Conservation (phyloP, 208 protist species). For the Ichthyophonus hoferi region DNA sequence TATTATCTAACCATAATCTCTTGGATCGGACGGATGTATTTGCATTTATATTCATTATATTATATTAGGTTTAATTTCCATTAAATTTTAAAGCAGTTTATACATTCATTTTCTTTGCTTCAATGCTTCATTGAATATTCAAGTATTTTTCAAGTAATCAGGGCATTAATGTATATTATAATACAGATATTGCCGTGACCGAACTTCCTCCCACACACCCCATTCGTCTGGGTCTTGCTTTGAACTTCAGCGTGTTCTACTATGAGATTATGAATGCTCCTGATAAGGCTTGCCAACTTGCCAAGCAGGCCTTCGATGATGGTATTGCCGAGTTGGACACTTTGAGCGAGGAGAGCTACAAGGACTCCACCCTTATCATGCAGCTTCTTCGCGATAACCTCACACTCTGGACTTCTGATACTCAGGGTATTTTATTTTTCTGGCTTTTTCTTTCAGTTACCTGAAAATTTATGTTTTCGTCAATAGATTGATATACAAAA, state of each 20-base stretch:
- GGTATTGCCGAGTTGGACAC: slow-evolving; percentile 90
- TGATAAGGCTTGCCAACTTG: slow-evolving; percentile 87
- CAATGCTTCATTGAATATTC: background rate
- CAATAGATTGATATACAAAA: too few species aligned
- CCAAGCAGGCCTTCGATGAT: slow-evolving; percentile 91
- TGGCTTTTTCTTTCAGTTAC: too few species aligned
- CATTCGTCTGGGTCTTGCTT: slow-evolving; percentile 95
- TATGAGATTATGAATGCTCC: slow-evolving; percentile 97
- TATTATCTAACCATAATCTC: too few species aligned
- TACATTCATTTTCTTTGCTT: slow-evolving; percentile 26
- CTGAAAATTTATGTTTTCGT: too few species aligned
- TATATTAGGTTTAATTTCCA: too few species aligned
- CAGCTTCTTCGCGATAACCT: slow-evolving; percentile 97
- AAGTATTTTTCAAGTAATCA: background rate
- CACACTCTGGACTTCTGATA: slow-evolving; percentile 92
- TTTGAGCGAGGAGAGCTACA: slow-evolving; percentile 93
- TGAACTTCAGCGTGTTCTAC: slow-evolving; percentile 99
- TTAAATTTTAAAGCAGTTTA: too few species aligned
- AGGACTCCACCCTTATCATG: slow-evolving; percentile 97
- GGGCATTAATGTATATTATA: background rate
- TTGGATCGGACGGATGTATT: too few species aligned
- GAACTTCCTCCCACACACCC: slow-evolving; percentile 85
- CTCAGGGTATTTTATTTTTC: too few species aligned
- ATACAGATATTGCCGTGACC: slow-evolving; percentile 47
- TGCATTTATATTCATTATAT: too few species aligned